A percentile compares a stretch with the other conserved stretches of the same genome.
Evolutionary conservation across 2,329 filamentous ascomycete species (phyloP).

Genomic region (Colletotrichum sp.): DNA sequence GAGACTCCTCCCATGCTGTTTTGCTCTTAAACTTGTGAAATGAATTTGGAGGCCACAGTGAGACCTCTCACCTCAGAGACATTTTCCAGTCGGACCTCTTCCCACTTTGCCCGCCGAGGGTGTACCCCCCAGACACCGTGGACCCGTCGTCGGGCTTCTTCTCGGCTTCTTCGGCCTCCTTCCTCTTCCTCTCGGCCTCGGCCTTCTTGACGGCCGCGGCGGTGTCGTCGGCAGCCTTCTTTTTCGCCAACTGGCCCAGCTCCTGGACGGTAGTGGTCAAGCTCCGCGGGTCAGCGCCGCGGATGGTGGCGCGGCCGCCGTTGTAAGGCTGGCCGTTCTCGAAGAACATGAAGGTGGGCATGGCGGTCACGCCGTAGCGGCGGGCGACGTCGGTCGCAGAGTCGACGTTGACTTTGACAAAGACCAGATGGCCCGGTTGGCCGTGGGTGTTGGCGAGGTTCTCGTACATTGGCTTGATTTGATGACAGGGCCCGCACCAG

Average conservation of each 20-base stretch:
- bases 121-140: constrained; percentile 23
- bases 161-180: neutral
- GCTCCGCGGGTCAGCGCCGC: constrained; percentile 26
- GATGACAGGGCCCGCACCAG: constrained; percentile 68
- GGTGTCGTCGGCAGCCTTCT: neutral
- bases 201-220: constrained; percentile 35
- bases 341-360: constrained; percentile 68
- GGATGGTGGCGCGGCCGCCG: constrained; percentile 39
- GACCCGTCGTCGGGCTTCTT: constrained; percentile 8
- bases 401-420: constrained; percentile 67
- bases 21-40: neutral
- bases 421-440: constrained; percentile 49
- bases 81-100: constrained; percentile 25
- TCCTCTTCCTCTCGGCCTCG: constrained; percentile 14
- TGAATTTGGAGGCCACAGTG: neutral
- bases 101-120: constrained; percentile 4
- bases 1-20: neutral
- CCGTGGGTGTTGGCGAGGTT: constrained; percentile 46
- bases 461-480: constrained; percentile 60
- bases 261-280: constrained; percentile 10
- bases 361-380: constrained; percentile 56
- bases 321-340: constrained; percentile 55
- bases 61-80: constrained; percentile 14
- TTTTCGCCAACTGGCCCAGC: constrained; percentile 28
- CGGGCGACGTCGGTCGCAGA: constrained; percentile 52